phyloP scores from a whole-genome alignment of 75 land plant genomes.

The Cryptomeria japonica region DNA sequence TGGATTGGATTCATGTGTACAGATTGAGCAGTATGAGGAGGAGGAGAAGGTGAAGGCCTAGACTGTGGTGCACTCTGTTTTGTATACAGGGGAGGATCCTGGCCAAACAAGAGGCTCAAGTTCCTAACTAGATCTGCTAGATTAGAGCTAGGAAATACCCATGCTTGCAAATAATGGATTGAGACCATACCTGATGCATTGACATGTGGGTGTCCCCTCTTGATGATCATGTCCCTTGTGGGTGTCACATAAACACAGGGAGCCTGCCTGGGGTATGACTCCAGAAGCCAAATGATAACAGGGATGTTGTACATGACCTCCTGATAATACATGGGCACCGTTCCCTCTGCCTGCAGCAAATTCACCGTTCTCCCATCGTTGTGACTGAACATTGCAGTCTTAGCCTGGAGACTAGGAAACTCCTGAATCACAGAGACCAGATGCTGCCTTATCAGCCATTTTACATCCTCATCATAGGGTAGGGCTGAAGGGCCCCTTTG shows the following conservation, averaged over 20 bases:
- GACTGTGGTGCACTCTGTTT: constrained; percentile 39
- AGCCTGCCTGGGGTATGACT: constrained; percentile 77
- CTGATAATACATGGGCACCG: constrained; percentile 79
- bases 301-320: constrained; percentile 87
- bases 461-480: constrained; percentile 86
- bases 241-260: constrained; percentile 86
- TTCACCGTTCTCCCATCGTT: constrained; percentile 80
- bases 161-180: constrained; percentile 65
- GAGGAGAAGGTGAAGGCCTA: constrained; percentile 26
- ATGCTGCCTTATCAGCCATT: constrained; percentile 93
- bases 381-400: constrained; percentile 19
- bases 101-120: constrained; percentile 57
- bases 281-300: constrained; percentile 87
- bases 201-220: constrained; percentile 77
- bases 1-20: constrained; percentile 6
- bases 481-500: constrained; percentile 89
- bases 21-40: no score
- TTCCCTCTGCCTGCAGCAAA: constrained; percentile 90
- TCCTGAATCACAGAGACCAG: constrained; percentile 63
- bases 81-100: constrained; percentile 87
- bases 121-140: constrained; percentile 69
- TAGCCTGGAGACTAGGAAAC: constrained; percentile 75
- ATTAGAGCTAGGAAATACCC: constrained; percentile 93
- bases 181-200: constrained; percentile 82
- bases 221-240: constrained; percentile 88